These are phyloP conservation scores for Arthrobotrys sinensis DNA, from an alignment of 2,329 filamentous ascomycete species.

Conservation along the genomic window DNA sequence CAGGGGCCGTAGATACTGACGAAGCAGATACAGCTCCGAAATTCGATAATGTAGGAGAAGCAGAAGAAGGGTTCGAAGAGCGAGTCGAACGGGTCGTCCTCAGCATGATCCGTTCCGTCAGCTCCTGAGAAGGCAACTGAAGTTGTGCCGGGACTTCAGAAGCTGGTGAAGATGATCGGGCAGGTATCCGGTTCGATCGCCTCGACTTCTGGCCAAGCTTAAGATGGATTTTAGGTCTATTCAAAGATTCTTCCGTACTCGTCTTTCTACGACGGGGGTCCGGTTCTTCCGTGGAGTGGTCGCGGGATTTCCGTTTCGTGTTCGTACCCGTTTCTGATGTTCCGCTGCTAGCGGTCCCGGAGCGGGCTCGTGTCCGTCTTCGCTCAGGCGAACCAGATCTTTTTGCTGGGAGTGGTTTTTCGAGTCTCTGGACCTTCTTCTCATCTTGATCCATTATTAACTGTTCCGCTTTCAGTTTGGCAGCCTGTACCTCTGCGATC, in stretches of 20 bases:
- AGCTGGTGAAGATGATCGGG: constrained; percentile 11
- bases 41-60: constrained; percentile 12
- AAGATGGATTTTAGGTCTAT: constrained; percentile 22
- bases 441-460: constrained; percentile 37
- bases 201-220: constrained; percentile 49
- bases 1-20: constrained; percentile 1
- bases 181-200: constrained; percentile 39
- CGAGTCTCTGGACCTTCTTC: constrained; percentile 47
- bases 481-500: constrained; percentile 41
- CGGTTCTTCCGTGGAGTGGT: constrained; percentile 50
- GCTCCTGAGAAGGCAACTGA: background rate
- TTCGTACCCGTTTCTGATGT: constrained; percentile 32
- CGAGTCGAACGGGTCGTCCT: constrained; percentile 41
- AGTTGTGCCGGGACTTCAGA: background rate
- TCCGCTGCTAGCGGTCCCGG: constrained; percentile 51
- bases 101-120: constrained; percentile 31
- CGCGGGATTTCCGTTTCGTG: constrained; percentile 54
- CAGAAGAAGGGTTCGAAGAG: constrained; percentile 43
- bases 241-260: background rate
- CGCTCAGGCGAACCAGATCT: background rate
- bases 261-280: constrained; percentile 45
- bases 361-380: constrained; percentile 36
- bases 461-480: constrained; percentile 41
- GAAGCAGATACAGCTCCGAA: background rate
- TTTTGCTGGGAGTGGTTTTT: constrained; percentile 1